Base-by-base conservation (phyloP, 2,329 filamentous ascomycete species). In the Ascochyta koolunga region DNA sequence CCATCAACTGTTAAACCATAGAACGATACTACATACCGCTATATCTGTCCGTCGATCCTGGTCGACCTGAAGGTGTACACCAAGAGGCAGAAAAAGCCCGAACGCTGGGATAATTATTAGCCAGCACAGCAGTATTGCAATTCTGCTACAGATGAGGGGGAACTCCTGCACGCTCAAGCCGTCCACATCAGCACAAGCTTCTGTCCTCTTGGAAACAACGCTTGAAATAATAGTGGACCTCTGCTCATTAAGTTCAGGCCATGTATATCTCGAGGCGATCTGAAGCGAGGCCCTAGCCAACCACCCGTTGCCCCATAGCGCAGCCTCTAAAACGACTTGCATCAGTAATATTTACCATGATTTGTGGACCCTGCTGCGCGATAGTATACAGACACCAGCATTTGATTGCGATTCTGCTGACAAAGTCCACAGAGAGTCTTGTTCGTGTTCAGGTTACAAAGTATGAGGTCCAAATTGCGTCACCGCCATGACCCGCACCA, bases 381-480 rank as follows among this genome's bases (percentile, higher is more conserved):
- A n/a, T 21, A 29, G 6, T 31, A 39, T 10, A n/a, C 25, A 11
- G 21, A 50, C 13, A 33, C 11, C 31, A 16, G 25, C 21, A 7
- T 29, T 9, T 10, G 9, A 16, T 18, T 10, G 29, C 11, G 9
- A 29, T 50, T 29, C 15, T 21, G 10, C 43, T 37, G 37, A 29
- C 13, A 29, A 36, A 3, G 16, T 36, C 31, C 21, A 31, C 38
- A 31, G 19, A 19, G 11, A 8, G 16, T n/a, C 31, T 21, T 11
- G 21, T 19, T 27, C 5, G 10, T 35, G 29, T n/a, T 3, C 11
- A 32, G 33, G 16, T 50, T 39, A 39, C 48, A 7, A 16, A 39
- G 9, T 32, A 33, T 50, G 48, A 43, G 25, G 27, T 24, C 10
- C 8, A 32, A 44, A 50, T 50, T 50, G 33, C 48, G 40, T 50